Percentiles rank a stretch among this genome's conserved stretches.
Evolutionary conservation across 1,284 basidiomycete species (phyloP).

Genomic region (Neolentinus lepideus): DNA sequence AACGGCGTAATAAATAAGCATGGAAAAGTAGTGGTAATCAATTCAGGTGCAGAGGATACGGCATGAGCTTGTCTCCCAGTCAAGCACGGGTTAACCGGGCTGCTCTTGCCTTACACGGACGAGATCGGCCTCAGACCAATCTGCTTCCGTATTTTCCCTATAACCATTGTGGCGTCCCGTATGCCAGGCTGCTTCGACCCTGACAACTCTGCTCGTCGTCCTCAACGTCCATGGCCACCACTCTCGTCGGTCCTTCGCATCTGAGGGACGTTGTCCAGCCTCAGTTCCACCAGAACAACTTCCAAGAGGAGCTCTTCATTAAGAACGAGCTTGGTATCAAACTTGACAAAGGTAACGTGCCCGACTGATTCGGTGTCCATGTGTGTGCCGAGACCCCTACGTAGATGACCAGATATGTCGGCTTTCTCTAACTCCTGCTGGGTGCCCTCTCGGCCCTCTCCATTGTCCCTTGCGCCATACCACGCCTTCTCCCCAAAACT

Average conservation of each 20-base stretch:
- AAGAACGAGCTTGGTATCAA: constrained; percentile 84
- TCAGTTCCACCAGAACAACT: constrained; percentile 92
- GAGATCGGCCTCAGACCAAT: background rate
- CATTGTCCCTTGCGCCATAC: constrained; percentile 92
- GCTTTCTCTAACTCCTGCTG: constrained; percentile 67
- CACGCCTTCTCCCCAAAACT: constrained; percentile 78
- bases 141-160: background rate
- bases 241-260: constrained; percentile 55
- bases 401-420: constrained; percentile 90
- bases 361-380: constrained; percentile 2
- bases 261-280: constrained; percentile 76
- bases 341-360: constrained; percentile 80
- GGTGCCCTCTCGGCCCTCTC: constrained; percentile 83
- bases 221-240: constrained; percentile 41
- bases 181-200: background rate
- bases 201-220: constrained; percentile 13
- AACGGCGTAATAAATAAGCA: background rate
- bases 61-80: background rate
- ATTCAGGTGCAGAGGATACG: background rate
- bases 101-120: background rate
- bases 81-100: background rate
- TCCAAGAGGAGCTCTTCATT: constrained; percentile 77
- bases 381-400: constrained; percentile 7
- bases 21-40: background rate
- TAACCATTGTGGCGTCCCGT: background rate